Evolutionary conservation across 345 rosid genomes (phyloP).

Genomic region (Lagerstroemia speciosa): DNA sequence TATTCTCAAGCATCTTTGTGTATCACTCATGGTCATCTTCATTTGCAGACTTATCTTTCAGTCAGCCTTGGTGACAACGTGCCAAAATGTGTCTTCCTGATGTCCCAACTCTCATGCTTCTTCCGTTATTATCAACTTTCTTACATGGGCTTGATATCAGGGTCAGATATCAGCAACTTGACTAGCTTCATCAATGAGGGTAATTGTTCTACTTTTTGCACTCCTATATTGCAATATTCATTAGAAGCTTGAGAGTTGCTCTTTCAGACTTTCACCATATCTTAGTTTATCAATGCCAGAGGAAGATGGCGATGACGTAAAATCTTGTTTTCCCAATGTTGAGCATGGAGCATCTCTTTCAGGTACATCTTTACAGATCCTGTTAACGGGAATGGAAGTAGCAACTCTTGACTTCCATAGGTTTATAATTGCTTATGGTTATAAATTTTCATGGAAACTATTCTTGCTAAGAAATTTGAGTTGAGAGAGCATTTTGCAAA

Average conservation of each 20-base stretch:
- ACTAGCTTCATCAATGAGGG: constrained; percentile 35
- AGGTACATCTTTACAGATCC: constrained; percentile 30
- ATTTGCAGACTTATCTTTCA: constrained; percentile 59
- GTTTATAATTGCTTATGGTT: background rate
- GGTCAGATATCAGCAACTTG: constrained; percentile 41
- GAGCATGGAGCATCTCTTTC: constrained; percentile 73
- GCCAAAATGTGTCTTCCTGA: constrained; percentile 30
- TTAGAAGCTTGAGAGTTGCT: background rate
- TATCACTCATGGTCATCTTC: constrained; percentile 10
- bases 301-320: constrained; percentile 48
- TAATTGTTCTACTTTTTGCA: constrained; percentile 15
- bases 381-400: background rate
- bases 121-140: constrained; percentile 52
- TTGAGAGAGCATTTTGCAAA: background rate
- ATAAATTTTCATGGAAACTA: background rate
- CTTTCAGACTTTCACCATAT: background rate
- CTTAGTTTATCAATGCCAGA: constrained; percentile 4
- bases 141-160: constrained; percentile 58
- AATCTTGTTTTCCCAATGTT: constrained; percentile 34
- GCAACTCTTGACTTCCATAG: background rate
- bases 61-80: constrained; percentile 28
- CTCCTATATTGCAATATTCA: constrained; percentile 1
- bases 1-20: constrained; percentile 8
- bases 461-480: background rate
- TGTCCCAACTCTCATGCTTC: constrained; percentile 35